phyloP scores from a whole-genome alignment of 768 basidiomycete species.

The Cystobasidium tubakii region DNA sequence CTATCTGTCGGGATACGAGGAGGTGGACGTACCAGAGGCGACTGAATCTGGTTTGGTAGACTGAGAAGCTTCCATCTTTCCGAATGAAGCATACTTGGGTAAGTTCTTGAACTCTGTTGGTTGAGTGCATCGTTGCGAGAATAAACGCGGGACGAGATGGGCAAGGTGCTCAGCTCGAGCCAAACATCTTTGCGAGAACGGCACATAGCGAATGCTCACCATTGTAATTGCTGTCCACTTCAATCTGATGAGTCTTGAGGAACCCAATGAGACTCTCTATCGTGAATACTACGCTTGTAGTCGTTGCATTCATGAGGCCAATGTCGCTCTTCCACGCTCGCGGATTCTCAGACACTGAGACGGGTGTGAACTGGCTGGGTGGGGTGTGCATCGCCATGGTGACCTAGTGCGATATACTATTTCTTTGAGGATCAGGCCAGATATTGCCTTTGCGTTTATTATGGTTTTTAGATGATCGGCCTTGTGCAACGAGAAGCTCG shows the following conservation, averaged over 20 bases:
- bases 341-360: conserved; percentile 8
- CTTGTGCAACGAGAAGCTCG: too few relatives aligned
- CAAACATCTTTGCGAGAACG: neutral
- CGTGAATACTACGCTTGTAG: conserved; percentile 17
- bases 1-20: neutral
- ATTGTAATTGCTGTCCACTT: conserved; percentile 20
- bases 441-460: too few relatives aligned
- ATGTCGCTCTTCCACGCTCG: conserved; percentile 22
- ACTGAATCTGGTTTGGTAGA: neutral
- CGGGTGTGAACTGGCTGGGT: neutral
- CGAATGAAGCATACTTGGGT: conserved; percentile 21
- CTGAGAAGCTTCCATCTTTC: conserved; percentile 6
- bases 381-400: neutral
- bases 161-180: neutral
- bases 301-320: conserved; percentile 8
- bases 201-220: neutral
- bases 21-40: neutral
- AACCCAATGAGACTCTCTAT: conserved; percentile 7
- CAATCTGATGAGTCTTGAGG: conserved; percentile 22
- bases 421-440: too few relatives aligned
- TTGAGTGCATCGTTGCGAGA: too few relatives aligned
- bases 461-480: too few relatives aligned
- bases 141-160: neutral
- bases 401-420: neutral
- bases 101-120: conserved; percentile 18